These are phyloP conservation scores for Gelatoporia subvermispora DNA, from an alignment of 768 basidiomycete species.

Conservation along the genomic window DNA sequence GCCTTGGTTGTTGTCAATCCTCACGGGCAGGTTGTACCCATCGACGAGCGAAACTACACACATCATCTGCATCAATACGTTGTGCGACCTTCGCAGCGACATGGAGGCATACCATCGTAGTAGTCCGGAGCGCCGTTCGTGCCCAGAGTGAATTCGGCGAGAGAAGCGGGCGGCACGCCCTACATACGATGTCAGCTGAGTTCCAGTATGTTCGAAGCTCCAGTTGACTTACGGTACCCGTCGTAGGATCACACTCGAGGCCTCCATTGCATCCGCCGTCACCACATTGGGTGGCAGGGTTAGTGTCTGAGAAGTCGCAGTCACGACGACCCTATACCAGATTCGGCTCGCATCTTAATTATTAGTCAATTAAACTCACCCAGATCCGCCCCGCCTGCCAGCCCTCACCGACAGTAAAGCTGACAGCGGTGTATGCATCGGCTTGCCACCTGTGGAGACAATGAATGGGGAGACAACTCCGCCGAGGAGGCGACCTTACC, in stretches of 20 bases:
- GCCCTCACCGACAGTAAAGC: constrained; percentile 33
- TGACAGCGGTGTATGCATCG: constrained; percentile 19
- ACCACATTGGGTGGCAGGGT: constrained; percentile 29
- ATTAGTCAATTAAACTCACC: constrained; percentile 13
- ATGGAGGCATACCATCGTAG: constrained; percentile 26
- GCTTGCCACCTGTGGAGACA: constrained; percentile 24
- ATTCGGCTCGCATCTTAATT: not conserved
- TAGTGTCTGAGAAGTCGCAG: constrained; percentile 32
- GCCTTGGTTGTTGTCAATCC: constrained; percentile 26
- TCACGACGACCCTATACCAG: constrained; percentile 29
- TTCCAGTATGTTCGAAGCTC: not conserved
- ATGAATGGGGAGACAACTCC: not conserved
- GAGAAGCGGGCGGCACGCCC: constrained; percentile 32
- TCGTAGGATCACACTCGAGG: constrained; percentile 29
- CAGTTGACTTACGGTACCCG: constrained; percentile 28
- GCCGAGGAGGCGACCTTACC: not conserved
- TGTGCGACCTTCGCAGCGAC: not conserved
- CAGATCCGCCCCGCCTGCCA: constrained; percentile 37
- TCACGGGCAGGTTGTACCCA: constrained; percentile 31
- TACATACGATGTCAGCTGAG: not conserved
- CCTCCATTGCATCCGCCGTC: constrained; percentile 40
- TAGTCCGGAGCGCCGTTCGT: constrained; percentile 21
- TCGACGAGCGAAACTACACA: constrained; percentile 26
- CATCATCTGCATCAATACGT: not conserved
- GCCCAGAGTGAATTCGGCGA: constrained; percentile 34